These are phyloP conservation scores for Mallotus nudiflorus DNA, from an alignment of 345 rosid species.

Conservation along the genomic window DNA sequence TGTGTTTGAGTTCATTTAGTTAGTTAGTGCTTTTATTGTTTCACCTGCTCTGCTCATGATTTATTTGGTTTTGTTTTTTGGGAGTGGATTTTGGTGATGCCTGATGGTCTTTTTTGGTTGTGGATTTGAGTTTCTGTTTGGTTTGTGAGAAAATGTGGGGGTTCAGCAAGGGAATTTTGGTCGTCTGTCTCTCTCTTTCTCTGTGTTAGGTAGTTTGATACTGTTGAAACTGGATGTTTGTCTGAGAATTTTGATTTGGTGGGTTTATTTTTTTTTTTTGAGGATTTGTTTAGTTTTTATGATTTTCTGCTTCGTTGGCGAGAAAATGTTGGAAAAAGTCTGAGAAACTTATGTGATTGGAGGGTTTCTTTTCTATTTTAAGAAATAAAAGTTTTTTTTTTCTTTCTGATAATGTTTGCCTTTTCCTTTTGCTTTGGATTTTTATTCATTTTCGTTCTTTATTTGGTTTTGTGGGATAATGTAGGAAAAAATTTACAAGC, in stretches of 20 bases:
- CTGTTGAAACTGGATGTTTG: neutral
- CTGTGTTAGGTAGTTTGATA: neutral
- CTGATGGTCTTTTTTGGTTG: neutral
- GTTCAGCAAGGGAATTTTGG: neutral
- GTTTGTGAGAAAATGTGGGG: conserved; percentile 4
- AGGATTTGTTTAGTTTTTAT: too few species aligned
- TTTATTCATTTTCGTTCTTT: neutral
- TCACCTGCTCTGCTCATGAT: neutral
- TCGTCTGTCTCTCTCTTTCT: too few species aligned
- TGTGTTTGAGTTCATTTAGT: neutral
- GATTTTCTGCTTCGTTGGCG: conserved; percentile 2
- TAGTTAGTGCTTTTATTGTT: neutral
- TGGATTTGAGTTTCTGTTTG: conserved; percentile 10
- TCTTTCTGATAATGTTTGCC: neutral
- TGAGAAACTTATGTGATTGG: neutral
- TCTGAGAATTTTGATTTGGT: neutral
- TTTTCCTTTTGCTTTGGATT: neutral
- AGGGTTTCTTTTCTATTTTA: conserved; percentile 2
- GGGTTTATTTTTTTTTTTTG: neutral
- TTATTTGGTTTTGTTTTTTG: neutral
- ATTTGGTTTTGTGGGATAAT: neutral
- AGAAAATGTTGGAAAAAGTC: neutral
- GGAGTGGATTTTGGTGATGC: too few species aligned
- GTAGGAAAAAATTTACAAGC: neutral
- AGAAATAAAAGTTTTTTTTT: too few species aligned